Conservation (phyloP, 2,329 filamentous ascomycete genomes). For the Lizonia empirigonia region DNA sequence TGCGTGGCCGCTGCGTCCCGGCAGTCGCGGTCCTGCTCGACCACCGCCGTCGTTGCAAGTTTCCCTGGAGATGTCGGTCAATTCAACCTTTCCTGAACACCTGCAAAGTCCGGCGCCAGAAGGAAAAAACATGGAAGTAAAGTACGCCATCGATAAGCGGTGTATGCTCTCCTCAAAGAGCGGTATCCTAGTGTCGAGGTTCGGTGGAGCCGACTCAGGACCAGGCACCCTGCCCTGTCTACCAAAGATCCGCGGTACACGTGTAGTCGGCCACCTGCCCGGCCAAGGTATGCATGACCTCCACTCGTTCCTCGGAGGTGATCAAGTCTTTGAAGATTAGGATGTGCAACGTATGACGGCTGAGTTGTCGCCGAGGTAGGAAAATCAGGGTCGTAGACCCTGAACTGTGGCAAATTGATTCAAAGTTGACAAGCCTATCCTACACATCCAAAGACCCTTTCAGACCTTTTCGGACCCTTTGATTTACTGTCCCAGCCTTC, state of each 20-base stretch:
- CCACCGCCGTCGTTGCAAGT: background rate
- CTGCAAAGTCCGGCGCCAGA: background rate
- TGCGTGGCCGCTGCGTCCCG: conserved; percentile 2
- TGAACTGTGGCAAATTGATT: conserved; percentile 1
- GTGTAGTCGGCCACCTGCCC: conserved; percentile 7
- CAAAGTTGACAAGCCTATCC: conserved; percentile 9
- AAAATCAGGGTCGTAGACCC: conserved; percentile 15
- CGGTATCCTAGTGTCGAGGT: conserved; percentile 17
- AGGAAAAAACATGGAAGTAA: conserved; percentile 1
- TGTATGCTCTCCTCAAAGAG: conserved; percentile 17
- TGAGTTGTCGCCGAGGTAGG: background rate
- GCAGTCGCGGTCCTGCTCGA: background rate
- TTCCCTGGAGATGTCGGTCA: conserved; percentile 2
- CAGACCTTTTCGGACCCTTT: background rate
- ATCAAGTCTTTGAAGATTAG: conserved; percentile 10
- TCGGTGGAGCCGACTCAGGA: conserved; percentile 4
- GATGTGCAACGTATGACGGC: conserved; percentile 7
- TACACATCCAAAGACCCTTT: background rate
- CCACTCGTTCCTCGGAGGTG: conserved; percentile 1
- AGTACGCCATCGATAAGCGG: conserved; percentile 6
- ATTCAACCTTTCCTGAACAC: background rate
- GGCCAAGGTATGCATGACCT: conserved; percentile 7
- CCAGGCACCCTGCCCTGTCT: conserved; percentile 6
- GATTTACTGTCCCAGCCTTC: background rate
- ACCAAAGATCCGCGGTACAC: conserved; percentile 10